phyloP scores from a whole-genome alignment of 139 green algal species.

The Chlorella sorokiniana region DNA sequence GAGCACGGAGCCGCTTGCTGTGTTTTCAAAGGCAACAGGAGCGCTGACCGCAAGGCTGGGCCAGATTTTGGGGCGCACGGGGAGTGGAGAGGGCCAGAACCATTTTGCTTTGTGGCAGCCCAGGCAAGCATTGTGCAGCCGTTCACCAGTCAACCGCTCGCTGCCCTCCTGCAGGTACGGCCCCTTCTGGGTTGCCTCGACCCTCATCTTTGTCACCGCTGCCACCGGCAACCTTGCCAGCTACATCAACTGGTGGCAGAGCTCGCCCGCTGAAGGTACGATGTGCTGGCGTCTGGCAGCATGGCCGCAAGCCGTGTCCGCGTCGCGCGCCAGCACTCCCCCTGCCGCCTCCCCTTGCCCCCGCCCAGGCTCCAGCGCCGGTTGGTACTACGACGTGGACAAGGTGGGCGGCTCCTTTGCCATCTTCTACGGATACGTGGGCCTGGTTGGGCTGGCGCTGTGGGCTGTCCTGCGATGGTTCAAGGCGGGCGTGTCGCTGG shows the following conservation, averaged over 20 bases:
- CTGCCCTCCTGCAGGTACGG: conserved; percentile 66
- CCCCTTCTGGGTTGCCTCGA: conserved; percentile 87
- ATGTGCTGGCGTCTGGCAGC: not conserved
- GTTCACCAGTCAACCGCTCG: not conserved
- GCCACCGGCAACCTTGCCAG: conserved; percentile 74
- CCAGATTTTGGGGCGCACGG: not conserved
- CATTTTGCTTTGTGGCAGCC: no score
- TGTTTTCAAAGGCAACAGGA: no score
- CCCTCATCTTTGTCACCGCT: conserved; percentile 83
- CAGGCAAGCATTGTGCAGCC: not conserved
- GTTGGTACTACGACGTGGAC: conserved; percentile 61
- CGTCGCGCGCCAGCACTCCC: not conserved
- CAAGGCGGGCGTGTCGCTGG: conserved; percentile 65
- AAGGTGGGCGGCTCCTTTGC: conserved; percentile 65
- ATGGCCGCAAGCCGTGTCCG: not conserved
- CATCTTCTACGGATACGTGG: conserved; percentile 89
- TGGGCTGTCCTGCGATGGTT: conserved; percentile 66
- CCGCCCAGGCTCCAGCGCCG: not conserved
- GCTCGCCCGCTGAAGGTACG: not conserved
- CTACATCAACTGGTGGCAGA: conserved; percentile 63
- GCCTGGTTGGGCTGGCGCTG: conserved; percentile 61
- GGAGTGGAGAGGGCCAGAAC: not conserved
- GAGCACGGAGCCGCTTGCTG: not conserved
- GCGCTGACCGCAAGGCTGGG: not conserved
- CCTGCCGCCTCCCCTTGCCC: not conserved